Base-by-base conservation (phyloP, 1,284 basidiomycete genomes). In the Leccinum fuscescens region DNA sequence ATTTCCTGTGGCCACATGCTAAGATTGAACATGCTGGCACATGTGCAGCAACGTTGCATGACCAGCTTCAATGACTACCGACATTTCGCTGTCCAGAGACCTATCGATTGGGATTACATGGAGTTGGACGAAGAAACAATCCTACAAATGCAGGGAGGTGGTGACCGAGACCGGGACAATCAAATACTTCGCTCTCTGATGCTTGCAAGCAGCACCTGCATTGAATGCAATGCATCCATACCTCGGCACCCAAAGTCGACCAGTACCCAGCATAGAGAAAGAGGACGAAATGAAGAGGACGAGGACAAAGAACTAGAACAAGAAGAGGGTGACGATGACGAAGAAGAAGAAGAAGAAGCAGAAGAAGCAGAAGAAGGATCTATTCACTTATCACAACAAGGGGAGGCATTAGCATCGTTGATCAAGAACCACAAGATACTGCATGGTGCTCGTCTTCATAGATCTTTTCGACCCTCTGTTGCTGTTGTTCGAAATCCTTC, bases 1-100 rank as follows among this genome's bases (percentile, higher is more conserved):
- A 33, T 64, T 8, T 37, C 57, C 4, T 65, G 58, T 66, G 58
- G 62, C 3, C 58, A 65, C 4, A 49, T 61, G 0, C 22, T 65
- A 0, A 2, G 27, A 0, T 8, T 57, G 2, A 48, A 42, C 1
- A 65, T 65, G 58, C 56, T 65, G 0, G 52, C 29, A 0, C 31
- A 31, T 0, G 7, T 65, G 2, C 3, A 3, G 6, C 46, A 64
- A 15, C 17, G 1, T 0, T 65, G 54, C 24, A 53, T 55, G 15
- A 48, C 14, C 1, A 58, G 57, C n/a, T 56, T 55, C 6, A 1
- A 3, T 0, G 22, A 64, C 22, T 65, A 66, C 3, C n/a, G 44
- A 24, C 57, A 65, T 3, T 64, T 66, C 3, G 20, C 14, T 1
- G 5, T 12, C 0, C 4, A 50, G 0, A 2, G 0, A 2, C 55